phyloP scores from a whole-genome alignment of 495 filamentous ascomycete species.

The Podospora pseudoanserina region DNA sequence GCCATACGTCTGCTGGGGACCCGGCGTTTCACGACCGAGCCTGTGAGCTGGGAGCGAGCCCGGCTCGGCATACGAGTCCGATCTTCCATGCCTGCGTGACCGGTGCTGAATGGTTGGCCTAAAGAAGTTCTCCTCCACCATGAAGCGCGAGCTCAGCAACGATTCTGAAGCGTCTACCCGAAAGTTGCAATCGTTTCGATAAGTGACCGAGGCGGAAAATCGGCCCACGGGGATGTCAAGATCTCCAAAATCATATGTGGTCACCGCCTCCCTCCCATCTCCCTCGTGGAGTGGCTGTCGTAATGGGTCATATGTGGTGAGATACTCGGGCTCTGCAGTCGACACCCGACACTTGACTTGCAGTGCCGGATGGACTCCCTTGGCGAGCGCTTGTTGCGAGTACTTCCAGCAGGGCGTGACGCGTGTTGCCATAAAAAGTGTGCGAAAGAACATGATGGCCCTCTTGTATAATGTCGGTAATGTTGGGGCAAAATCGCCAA shows the following conservation, averaged over 20 bases:
- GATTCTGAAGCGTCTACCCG: constrained; percentile 87
- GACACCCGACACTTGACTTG: constrained; percentile 76
- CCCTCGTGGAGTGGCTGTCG: constrained; percentile 66
- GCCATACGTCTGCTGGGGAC: constrained; percentile 79
- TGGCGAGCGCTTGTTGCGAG: constrained; percentile 63
- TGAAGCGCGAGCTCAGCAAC: constrained; percentile 81
- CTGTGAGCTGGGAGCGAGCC: constrained; percentile 69
- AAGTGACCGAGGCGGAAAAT: constrained; percentile 74
- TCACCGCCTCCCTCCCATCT: constrained; percentile 57
- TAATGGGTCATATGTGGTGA: constrained; percentile 57
- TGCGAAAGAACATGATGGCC: constrained; percentile 88
- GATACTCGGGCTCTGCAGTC: constrained; percentile 50
- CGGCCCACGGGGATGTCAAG: constrained; percentile 82
- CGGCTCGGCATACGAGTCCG: constrained; percentile 51
- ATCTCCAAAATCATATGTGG: constrained; percentile 70
- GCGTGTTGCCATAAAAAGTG: constrained; percentile 79
- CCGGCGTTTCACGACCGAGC: constrained; percentile 48
- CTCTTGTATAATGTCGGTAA: constrained; percentile 94
- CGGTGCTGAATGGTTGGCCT: constrained; percentile 59
- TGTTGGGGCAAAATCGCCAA: constrained; percentile 61
- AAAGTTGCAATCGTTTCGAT: constrained; percentile 85
- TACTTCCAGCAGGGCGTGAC: constrained; percentile 88
- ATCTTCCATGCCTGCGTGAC: constrained; percentile 29
- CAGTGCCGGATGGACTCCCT: constrained; percentile 59
- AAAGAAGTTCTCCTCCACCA: constrained; percentile 86